Percentiles rank a stretch among this genome's conserved stretches.
Evolutionary conservation across 441 rosid species (phyloP).

Genomic region (Bocquillonia castaneifolia): DNA sequence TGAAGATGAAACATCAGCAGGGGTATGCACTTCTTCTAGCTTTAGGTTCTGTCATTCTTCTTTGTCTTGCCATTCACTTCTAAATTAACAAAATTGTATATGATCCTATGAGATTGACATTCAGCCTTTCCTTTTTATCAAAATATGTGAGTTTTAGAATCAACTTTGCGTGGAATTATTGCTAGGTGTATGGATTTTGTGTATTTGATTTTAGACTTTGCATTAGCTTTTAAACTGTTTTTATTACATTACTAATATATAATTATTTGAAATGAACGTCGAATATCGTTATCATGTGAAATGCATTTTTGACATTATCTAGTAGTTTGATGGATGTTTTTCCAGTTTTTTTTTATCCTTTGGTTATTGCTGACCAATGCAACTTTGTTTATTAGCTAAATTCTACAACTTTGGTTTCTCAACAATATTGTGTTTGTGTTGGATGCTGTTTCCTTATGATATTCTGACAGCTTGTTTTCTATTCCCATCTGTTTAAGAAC

Average conservation of each 20-base stretch:
- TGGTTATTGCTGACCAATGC: background rate
- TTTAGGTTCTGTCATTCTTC: constrained; percentile 17
- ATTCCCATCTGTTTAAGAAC: background rate
- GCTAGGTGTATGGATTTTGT: background rate
- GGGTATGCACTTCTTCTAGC: constrained; percentile 46
- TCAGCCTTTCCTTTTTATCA: background rate
- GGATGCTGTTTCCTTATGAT: background rate
- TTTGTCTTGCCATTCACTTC: background rate
- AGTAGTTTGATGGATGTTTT: background rate
- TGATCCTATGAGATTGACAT: background rate
- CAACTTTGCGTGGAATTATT: background rate
- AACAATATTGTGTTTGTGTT: background rate
- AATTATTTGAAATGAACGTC: background rate
- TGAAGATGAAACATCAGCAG: constrained; percentile 40
- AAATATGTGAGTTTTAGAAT: no score
- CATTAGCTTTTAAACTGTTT: background rate
- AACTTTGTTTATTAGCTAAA: background rate
- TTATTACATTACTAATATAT: background rate
- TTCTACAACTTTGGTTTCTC: background rate
- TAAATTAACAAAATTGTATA: background rate
- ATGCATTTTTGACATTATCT: constrained; percentile 2
- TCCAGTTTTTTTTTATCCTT: background rate
- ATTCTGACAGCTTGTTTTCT: background rate
- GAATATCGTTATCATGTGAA: background rate
- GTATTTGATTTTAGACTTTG: background rate